Evolutionary conservation across 768 basidiomycete species (phyloP).

Genomic region (Pisolithus albus): DNA sequence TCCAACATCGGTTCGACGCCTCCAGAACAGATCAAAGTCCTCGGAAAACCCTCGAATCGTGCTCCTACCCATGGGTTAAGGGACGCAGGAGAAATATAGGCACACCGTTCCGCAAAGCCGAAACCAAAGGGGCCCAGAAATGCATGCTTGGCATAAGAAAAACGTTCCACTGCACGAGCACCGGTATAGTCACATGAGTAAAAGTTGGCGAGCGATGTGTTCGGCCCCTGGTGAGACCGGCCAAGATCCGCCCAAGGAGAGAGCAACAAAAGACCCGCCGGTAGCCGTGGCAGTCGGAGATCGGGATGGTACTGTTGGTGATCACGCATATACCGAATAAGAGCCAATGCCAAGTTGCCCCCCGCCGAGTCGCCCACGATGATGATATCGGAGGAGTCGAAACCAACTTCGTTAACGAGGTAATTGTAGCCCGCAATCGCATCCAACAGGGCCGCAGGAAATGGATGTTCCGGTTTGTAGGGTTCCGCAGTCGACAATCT

Average conservation of each 20-base stretch:
- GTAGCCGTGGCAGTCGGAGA: slow-evolving; percentile 14
- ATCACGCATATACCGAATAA: slow-evolving; percentile 32
- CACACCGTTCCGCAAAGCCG: slow-evolving; percentile 39
- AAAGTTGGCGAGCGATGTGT: slow-evolving; percentile 32
- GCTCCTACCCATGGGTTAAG: slow-evolving; percentile 31
- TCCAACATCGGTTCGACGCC: slow-evolving; percentile 54
- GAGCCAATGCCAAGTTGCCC: slow-evolving; percentile 39
- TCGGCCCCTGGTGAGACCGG: slow-evolving; percentile 20
- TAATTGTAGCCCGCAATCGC: slow-evolving; percentile 45
- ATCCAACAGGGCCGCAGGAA: slow-evolving; percentile 50
- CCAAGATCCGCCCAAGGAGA: slow-evolving; percentile 27
- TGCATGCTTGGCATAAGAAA: slow-evolving; percentile 31
- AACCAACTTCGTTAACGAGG: slow-evolving; percentile 37
- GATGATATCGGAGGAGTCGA: slow-evolving; percentile 38
- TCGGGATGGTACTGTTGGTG: slow-evolving; percentile 8
- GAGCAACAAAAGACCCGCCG: slow-evolving; percentile 28
- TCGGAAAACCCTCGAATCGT: slow-evolving; percentile 50
- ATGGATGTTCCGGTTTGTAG: slow-evolving; percentile 29
- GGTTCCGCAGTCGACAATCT: slow-evolving; percentile 33
- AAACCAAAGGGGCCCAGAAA: slow-evolving; percentile 46
- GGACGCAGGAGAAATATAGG: slow-evolving; percentile 58
- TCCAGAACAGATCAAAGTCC: slow-evolving; percentile 54
- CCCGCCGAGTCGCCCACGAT: slow-evolving; percentile 52
- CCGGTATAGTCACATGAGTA: slow-evolving; percentile 23
- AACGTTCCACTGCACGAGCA: slow-evolving; percentile 5